These are phyloP conservation scores for Acanthamoeba castellanii DNA, from an alignment of 208 protist species.

Conservation along the genomic window DNA sequence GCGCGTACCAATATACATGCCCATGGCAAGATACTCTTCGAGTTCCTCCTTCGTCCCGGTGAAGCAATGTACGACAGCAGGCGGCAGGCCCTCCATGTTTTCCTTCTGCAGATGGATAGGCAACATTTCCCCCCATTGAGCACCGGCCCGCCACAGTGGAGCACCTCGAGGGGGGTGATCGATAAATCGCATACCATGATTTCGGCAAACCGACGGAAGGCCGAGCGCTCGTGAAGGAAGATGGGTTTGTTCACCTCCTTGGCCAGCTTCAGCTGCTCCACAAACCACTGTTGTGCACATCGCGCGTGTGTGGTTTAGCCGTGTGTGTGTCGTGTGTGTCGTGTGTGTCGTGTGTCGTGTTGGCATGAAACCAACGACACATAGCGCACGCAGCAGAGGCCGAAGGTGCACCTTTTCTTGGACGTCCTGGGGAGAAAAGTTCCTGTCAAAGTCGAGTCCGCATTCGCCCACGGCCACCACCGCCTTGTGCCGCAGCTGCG, in stretches of 20 bases:
- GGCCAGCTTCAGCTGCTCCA: constrained; percentile 70
- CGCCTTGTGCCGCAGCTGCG: not conserved
- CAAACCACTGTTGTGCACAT: constrained; percentile 63
- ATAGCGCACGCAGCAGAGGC: no score
- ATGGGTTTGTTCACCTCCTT: constrained; percentile 18
- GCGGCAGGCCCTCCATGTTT: constrained; percentile 2
- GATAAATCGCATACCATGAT: not conserved
- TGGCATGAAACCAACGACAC: not conserved
- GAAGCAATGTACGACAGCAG: constrained; percentile 49
- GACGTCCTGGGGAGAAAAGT: constrained; percentile 62
- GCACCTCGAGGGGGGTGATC: not conserved
- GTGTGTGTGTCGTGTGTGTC: no score
- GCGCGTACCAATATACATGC: constrained; percentile 34
- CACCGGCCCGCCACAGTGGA: not conserved
- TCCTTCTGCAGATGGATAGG: not conserved
- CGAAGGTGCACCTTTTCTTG: constrained; percentile 49
- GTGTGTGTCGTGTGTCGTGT: no score
- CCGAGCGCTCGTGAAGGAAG: constrained; percentile 63
- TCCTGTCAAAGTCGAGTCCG: constrained; percentile 75
- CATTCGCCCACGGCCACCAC: constrained; percentile 72
- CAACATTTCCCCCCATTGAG: not conserved
- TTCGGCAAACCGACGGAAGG: constrained; percentile 5
- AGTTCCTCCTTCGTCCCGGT: constrained; percentile 60
- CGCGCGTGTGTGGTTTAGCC: not conserved
- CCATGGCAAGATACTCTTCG: constrained; percentile 9